phyloP scores from a whole-genome alignment of 2,329 filamentous ascomycete genomes.

The Claviceps sp. region DNA sequence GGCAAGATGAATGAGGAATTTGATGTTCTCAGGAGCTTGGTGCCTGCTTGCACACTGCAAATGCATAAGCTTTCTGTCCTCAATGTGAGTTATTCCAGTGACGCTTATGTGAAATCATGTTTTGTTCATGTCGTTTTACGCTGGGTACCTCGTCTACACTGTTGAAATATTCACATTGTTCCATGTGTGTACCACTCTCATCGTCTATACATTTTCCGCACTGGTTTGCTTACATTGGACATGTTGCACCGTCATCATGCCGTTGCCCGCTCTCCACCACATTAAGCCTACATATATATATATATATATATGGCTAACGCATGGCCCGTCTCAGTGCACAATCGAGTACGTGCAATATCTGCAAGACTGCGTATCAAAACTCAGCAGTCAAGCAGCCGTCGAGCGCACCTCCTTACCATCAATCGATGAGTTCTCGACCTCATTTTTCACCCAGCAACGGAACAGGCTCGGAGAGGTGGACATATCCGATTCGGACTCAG shows the following conservation, averaged over 20 bases:
- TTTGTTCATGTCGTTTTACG: neutral
- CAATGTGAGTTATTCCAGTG: slow-evolving; percentile 47
- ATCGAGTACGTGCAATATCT: slow-evolving; percentile 95
- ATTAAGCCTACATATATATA: too few relatives aligned
- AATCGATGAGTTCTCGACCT: slow-evolving; percentile 24
- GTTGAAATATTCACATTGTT: too few relatives aligned
- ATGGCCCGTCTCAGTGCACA: slow-evolving; percentile 49
- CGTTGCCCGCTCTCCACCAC: too few relatives aligned
- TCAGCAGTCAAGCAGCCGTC: slow-evolving; percentile 46
- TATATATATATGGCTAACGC: neutral
- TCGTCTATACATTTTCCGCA: too few relatives aligned
- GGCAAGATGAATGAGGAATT: slow-evolving; percentile 99
- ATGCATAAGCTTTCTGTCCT: slow-evolving; percentile 97
- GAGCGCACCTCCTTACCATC: slow-evolving; percentile 19
- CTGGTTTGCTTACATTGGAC: too few relatives aligned
- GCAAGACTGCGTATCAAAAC: slow-evolving; percentile 70
- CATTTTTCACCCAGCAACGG: slow-evolving; percentile 24
- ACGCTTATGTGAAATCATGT: neutral
- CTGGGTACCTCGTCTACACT: too few relatives aligned
- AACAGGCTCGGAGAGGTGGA: slow-evolving; percentile 37
- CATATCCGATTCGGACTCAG: slow-evolving; percentile 40
- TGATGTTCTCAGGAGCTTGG: slow-evolving; percentile 83
- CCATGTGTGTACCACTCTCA: too few relatives aligned
- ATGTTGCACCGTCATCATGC: too few relatives aligned
- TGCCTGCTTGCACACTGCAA: slow-evolving; percentile 87